A percentile compares a stretch with the other conserved stretches of the same genome.
Conservation (phyloP, 164 flowering plant genomes). For the Warburgia ugandensis region DNA sequence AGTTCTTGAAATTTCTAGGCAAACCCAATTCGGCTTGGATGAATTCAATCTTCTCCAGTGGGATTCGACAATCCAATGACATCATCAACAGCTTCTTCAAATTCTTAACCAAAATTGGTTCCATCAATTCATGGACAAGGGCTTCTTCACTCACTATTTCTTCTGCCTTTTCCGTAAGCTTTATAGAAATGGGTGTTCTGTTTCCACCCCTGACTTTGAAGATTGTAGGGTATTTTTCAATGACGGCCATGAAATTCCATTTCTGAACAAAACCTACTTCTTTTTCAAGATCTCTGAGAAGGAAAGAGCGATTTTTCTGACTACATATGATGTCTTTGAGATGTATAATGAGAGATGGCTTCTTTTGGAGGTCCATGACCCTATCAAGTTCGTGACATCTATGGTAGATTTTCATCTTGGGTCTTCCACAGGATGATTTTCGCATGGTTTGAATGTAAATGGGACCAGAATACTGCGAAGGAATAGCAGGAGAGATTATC, state of each 20-base stretch:
- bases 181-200: conserved; percentile 47
- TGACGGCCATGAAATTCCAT: conserved; percentile 82
- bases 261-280: conserved; percentile 85
- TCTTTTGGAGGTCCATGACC: conserved; percentile 81
- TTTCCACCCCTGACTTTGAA: conserved; percentile 58
- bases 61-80: conserved; percentile 79
- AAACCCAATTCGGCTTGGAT: conserved; percentile 63
- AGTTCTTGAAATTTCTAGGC: conserved; percentile 47
- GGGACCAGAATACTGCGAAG: too few relatives aligned
- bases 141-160: conserved; percentile 49
- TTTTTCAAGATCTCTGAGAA: conserved; percentile 77
- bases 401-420: conserved; percentile 81
- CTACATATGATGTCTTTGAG: conserved; percentile 64
- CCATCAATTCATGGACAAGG: conserved; percentile 47
- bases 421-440: conserved; percentile 55
- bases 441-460: conserved; percentile 32
- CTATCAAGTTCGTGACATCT: conserved; percentile 71
- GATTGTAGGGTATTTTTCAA: conserved; percentile 78
- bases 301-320: conserved; percentile 42
- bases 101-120: conserved; percentile 72
- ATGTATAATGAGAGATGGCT: conserved; percentile 67
- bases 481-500: too few relatives aligned
- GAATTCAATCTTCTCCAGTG: conserved; percentile 56
- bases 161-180: conserved; percentile 53
- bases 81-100: conserved; percentile 86